Conservation (phyloP, 2,329 filamentous ascomycete species). For the Orbilia javanica region DNA sequence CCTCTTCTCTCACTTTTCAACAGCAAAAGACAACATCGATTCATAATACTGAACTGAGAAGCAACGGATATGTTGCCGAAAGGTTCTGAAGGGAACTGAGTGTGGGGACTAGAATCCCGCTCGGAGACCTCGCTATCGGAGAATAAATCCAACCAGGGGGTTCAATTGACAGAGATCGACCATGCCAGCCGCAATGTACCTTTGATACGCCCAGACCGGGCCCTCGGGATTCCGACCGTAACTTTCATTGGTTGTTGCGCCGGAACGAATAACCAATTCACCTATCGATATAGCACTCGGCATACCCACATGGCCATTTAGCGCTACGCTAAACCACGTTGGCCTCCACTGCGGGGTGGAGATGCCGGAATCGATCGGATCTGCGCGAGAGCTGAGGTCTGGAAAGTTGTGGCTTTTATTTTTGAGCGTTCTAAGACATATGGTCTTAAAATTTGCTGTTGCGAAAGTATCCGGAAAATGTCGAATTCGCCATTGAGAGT, state of each 20-base stretch:
- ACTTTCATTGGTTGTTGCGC: background rate
- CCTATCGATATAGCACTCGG: background rate
- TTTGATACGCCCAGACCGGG: background rate
- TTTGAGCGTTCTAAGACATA: background rate
- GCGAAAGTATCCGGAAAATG: background rate
- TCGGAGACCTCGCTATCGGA: conserved; percentile 7
- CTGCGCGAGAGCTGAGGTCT: background rate
- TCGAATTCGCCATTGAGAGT: background rate
- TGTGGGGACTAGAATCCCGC: background rate
- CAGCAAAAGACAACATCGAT: too few relatives aligned
- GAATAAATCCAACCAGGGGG: background rate
- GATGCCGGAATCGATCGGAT: background rate
- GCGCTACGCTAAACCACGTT: background rate
- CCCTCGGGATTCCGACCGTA: background rate
- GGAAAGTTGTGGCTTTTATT: conserved; percentile 6
- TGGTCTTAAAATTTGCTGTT: background rate
- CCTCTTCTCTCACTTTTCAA: too few relatives aligned
- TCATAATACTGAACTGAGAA: too few relatives aligned
- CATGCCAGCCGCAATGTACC: background rate
- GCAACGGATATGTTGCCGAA: too few relatives aligned
- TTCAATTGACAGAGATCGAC: background rate
- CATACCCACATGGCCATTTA: conserved; percentile 2
- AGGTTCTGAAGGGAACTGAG: background rate
- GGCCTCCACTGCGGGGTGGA: background rate
- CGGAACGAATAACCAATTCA: background rate